A percentile compares a stretch with the other conserved stretches of the same genome.
Evolutionary conservation across 495 filamentous ascomycete genomes (phyloP).

Genomic region (Bacidia gigantensis): DNA sequence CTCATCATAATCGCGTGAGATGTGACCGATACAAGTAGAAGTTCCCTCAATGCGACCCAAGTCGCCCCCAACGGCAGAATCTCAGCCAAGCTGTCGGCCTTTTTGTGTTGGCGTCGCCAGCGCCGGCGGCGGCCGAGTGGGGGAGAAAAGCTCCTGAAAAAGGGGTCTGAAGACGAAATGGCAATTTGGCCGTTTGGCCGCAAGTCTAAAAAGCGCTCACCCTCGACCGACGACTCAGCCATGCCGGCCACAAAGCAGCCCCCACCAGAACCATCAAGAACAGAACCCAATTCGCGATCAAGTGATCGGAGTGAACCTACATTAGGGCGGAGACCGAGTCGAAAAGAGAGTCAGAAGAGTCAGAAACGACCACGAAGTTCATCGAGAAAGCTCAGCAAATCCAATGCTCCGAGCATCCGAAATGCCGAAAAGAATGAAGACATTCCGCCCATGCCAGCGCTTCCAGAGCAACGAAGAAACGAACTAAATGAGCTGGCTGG

Average conservation of each 20-base stretch:
- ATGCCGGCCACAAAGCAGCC: conserved; percentile 25
- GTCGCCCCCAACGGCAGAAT: conserved; percentile 9
- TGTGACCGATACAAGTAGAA: neutral
- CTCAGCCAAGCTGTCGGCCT: conserved; percentile 19
- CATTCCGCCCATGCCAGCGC: conserved; percentile 16
- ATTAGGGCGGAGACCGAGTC: conserved; percentile 30
- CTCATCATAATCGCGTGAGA: conserved; percentile 9
- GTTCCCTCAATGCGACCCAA: conserved; percentile 11
- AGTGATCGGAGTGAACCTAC: conserved; percentile 18
- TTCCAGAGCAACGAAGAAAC: conserved; percentile 16
- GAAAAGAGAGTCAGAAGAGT: conserved; percentile 28
- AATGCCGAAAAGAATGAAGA: conserved; percentile 22
- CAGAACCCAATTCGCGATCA: conserved; percentile 16
- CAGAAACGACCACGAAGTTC: conserved; percentile 26
- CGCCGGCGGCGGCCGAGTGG: conserved; percentile 19
- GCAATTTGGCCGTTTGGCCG: conserved; percentile 69
- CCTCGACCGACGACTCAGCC: conserved; percentile 31
- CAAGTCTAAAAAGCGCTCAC: conserved; percentile 31
- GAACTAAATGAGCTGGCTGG: conserved; percentile 20
- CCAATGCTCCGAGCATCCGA: conserved; percentile 16
- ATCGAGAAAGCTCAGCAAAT: conserved; percentile 10
- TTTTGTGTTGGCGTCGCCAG: conserved; percentile 22
- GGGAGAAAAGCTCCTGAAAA: conserved; percentile 16
- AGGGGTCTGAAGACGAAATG: conserved; percentile 36
- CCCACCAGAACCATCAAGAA: conserved; percentile 19